Evolutionary conservation across 345 rosid genomes (phyloP).

Genomic region (Rhodamnia rubescens): DNA sequence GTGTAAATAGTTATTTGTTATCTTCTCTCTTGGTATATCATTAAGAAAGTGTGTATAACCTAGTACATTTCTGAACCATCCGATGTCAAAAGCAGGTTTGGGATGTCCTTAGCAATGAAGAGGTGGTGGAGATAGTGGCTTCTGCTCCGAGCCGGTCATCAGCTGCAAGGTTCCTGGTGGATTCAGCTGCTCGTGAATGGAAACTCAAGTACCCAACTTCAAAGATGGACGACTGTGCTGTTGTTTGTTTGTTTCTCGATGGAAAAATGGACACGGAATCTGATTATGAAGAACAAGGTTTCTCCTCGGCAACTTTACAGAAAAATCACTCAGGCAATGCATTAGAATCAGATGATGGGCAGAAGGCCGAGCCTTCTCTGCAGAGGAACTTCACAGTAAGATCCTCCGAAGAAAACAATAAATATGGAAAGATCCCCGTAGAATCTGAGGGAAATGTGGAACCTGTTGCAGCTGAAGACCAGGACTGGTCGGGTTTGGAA

Average conservation of each 20-base stretch:
- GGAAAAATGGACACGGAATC: conserved; percentile 93
- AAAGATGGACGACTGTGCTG: conserved; percentile 99
- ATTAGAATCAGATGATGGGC: conserved; percentile 68
- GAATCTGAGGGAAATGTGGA: conserved; percentile 32
- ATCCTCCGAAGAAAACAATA: conserved; percentile 47
- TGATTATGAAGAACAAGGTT: conserved; percentile 65
- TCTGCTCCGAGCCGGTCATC: conserved; percentile 72
- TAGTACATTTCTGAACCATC: not conserved
- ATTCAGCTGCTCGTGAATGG: conserved; percentile 90
- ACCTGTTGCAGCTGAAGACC: conserved; percentile 38
- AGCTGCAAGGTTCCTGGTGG: conserved; percentile 80
- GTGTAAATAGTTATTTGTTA: not conserved
- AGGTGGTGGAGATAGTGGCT: conserved; percentile 86
- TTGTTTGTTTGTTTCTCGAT: conserved; percentile 86
- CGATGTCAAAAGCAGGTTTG: conserved; percentile 47
- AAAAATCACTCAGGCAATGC: conserved; percentile 65
- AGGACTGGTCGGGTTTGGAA: conserved; percentile 88
- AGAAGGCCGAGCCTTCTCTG: conserved; percentile 71
- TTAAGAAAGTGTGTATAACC: not conserved
- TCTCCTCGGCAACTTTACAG: conserved; percentile 69
- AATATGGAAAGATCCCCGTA: conserved; percentile 11
- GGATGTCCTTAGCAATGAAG: conserved; percentile 97
- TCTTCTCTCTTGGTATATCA: not conserved
- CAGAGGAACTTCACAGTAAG: conserved; percentile 86
- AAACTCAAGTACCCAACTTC: conserved; percentile 96